Evolutionary conservation across 2,329 filamentous ascomycete genomes (phyloP), one percentile per base, ranked within the genome.

Genomic region (Ceratocystis huliohia): DNA sequence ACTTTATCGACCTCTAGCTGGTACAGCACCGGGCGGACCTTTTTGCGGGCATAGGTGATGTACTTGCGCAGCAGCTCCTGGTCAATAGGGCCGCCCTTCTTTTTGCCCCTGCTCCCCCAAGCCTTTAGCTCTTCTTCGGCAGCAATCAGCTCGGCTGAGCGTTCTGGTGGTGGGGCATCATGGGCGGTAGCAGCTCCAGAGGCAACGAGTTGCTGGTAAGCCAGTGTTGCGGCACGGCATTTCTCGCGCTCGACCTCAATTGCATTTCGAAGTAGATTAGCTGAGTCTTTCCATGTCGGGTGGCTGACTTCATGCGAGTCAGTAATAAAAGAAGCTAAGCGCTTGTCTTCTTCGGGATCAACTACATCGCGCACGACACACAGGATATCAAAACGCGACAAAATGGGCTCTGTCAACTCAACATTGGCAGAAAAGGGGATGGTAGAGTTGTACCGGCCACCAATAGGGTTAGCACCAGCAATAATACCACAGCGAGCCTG

Each of bases 1-100:
- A 99, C 85, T 79, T 99, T 99, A 78, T 97, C 94, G 75, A 96
- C 90, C 71, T 99, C 94, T 76, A 99, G 96, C 74, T 97, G 90
- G 75, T 96, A 96, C 7, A 99, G 82, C 78, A 96, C 97, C 7
- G 94, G 94, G 65, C 83, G 84, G 75, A 90, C 95, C 72, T 88
- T 88, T 75, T 96, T 91, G 41, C 93, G 84, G 0, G 94, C 91
- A 73, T 96, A 99, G 20, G 97, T 81, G 71, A 99, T 99, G 75
- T 97, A 99, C 77, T 99, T 99, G 70, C 94, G 82, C 70, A 99
- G 79, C 59, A 99, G 79, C 71, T 94, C 90, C 74, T 99, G 94
- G 0, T 91, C 85, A 65, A 99, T 95, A 69, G 94, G 88, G 65
- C 87, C 87, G 71, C 83, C 79, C 65, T 79, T 78, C 70, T 70